Percentiles rank a stretch among this genome's conserved stretches.
phyloP scores from a whole-genome alignment of 169 alveolate species.

The Plasmodium yoelii region DNA sequence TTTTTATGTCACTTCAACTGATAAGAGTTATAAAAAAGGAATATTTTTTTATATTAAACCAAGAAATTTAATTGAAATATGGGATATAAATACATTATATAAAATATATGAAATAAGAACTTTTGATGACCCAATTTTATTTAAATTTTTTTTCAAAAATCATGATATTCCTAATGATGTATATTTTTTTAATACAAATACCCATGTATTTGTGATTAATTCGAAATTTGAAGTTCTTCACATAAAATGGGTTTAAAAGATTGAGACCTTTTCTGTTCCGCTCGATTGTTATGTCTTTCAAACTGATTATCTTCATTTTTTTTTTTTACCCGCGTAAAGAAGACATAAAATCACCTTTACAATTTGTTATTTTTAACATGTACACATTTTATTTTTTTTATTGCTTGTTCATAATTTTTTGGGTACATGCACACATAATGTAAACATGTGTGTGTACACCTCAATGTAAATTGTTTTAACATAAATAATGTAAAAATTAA shows the following conservation, averaged over 20 bases:
- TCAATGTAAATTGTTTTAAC: neutral
- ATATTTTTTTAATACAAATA: constrained; percentile 33
- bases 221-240: constrained; percentile 39
- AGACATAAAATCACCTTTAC: too few species aligned
- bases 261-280: too few species aligned
- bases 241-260: constrained; percentile 35
- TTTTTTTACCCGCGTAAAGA: too few species aligned
- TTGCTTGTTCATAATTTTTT: too few species aligned
- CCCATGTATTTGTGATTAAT: constrained; percentile 49
- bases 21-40: constrained; percentile 20
- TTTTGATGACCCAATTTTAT: constrained; percentile 38
- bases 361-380: too few species aligned
- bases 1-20: neutral
- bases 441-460: too few species aligned
- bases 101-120: constrained; percentile 48
- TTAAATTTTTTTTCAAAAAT: constrained; percentile 42
- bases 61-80: constrained; percentile 64
- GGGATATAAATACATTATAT: constrained; percentile 57
- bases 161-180: constrained; percentile 35
- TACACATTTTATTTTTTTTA: too few species aligned
- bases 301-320: too few species aligned
- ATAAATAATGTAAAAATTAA: neutral
- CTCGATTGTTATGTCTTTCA: too few species aligned
- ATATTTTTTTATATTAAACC: constrained; percentile 49
- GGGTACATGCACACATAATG: too few species aligned